Base-by-base conservation (phyloP, 1,139 yeast genomes). In the Sugiyamaella japonica region DNA sequence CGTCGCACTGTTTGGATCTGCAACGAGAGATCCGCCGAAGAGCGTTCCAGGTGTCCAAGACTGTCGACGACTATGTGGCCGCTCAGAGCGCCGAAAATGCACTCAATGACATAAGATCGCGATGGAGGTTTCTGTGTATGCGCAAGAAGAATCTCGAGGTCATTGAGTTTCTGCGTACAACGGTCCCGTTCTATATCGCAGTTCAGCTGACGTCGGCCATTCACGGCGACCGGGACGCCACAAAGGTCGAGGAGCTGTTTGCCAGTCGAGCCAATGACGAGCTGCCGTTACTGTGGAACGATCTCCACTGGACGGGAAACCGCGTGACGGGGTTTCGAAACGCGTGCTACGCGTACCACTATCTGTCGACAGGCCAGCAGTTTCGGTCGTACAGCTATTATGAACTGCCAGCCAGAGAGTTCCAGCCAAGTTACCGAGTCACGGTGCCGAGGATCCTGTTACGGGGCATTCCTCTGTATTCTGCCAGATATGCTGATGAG, bases 271-370 rank as follows among this genome's bases (percentile, higher is more conserved):
- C 37, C 17, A 34, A 48, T 17, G 45, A 48, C 31, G 51, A 48
- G n/a, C 20, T 48, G 29, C 51, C 51, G n/a, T 17, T 48, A 7
- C n/a, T 48, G 15, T 48, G 51, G 51, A 48, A 48, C 25, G 51
- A 48, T 17, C 51, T 48, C 17, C 51, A 48, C n/a, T 48, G 51
- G 51, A 48, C 51, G n/a, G 51, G 51, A 17, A 48, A 48, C 31
- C 23, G 51, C 28, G 51, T 48, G 13, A 48, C 51, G 9, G 51
- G 51, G 15, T 48, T 48, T 29, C 16, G 51, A 39, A 48, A 48
- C 16, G 51, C 51, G 2, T 48, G 51, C 15, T 48, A 48, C 39
- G 51, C 51, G 25, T 48, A 48, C 17, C 51, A 48, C 13, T 48
- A 48, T 48, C 15, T 48, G 15, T 39, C 45, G 13, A 48, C 51